Base-by-base conservation (phyloP, 768 basidiomycete genomes). In the Mycena belliarum region DNA sequence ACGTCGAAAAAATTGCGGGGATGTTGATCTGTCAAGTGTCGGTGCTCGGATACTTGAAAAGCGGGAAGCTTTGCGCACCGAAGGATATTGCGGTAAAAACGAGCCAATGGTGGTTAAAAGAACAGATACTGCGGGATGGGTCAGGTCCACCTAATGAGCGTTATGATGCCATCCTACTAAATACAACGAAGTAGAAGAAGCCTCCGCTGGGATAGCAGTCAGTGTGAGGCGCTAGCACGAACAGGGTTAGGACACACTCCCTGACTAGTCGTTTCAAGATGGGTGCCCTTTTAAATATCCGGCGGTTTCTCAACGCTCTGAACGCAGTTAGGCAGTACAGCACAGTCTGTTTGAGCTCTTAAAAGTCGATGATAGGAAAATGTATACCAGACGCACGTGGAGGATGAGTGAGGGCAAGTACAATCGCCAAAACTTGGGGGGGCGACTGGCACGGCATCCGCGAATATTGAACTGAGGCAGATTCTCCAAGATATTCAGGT, bases 141-240 rank as follows among this genome's bases (percentile, higher is more conserved):
- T 44, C 33, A 32, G 38, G 40, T 45, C 23, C 7, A 23, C 9
- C 6, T 40, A 11, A 23, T 16, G 42, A 42, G 38, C 2, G 35
- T 21, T n/a, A 20, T 6, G 20, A 29, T 9, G 41, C 18, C n/a
- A 49, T 29, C 66, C 48, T 49, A 76, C 76, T 68, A 29, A 77
- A 72, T 14, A 76, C 74, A 7, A 79, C 69, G 28, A 76, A 67
- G 59, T 76, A 79, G 50, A 77, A 77, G 38, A 76, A 67, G 21
- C 77, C 76, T 9, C 76, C 77, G 48, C 77, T 77, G 21, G 16
- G 35, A 50, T 9, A 28, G 23, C 11, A 4, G 35, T 64, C 14
- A 63, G 26, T 16, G 35, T 15, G 15, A 8, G 9, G 16, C 33
- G 14, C 21, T n/a, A 42, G n/a, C 18, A 29, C 28, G 37, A 32